Conservation (phyloP, 2,329 filamentous ascomycete genomes). For the Rhynchosporium graminicola region DNA sequence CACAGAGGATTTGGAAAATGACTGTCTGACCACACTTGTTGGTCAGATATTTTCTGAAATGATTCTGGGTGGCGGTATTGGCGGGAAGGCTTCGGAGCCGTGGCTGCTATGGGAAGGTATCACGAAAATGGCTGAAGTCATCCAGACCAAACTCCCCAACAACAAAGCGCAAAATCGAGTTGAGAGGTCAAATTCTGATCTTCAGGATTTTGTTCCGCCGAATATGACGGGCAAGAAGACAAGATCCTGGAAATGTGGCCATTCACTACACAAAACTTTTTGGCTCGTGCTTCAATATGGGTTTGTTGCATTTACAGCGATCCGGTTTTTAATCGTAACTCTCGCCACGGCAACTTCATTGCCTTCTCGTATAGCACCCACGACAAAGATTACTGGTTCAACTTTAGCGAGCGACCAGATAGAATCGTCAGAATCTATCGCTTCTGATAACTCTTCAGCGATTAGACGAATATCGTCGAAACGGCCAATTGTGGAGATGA, state of each 20-base stretch:
- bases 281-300: conserved; percentile 54
- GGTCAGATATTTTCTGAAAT: conserved; percentile 88
- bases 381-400: conserved; percentile 31
- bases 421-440: conserved; percentile 22
- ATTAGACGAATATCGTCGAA: conserved; percentile 31
- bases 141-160: conserved; percentile 43
- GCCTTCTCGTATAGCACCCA: conserved; percentile 52
- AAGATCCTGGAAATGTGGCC: conserved; percentile 29
- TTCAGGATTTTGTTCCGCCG: conserved; percentile 24
- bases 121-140: conserved; percentile 63
- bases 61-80: conserved; percentile 79
- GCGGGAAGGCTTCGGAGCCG: conserved; percentile 78
- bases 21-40: conserved; percentile 79
- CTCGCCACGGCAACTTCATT: conserved; percentile 68
- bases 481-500: conserved; percentile 66
- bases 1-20: conserved; percentile 88
- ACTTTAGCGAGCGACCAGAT: conserved; percentile 35
- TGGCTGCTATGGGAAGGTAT: conserved; percentile 88
- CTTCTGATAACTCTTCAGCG: conserved; percentile 23
- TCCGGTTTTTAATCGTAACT: conserved; percentile 66
- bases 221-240: conserved; percentile 24
- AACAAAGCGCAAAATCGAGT: conserved; percentile 37
- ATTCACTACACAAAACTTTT: conserved; percentile 43
- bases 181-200: conserved; percentile 40
- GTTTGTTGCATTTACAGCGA: conserved; percentile 54